Evolutionary conservation across 352 stramenopile species (phyloP).

Genomic region (Vaucheria bursata): DNA sequence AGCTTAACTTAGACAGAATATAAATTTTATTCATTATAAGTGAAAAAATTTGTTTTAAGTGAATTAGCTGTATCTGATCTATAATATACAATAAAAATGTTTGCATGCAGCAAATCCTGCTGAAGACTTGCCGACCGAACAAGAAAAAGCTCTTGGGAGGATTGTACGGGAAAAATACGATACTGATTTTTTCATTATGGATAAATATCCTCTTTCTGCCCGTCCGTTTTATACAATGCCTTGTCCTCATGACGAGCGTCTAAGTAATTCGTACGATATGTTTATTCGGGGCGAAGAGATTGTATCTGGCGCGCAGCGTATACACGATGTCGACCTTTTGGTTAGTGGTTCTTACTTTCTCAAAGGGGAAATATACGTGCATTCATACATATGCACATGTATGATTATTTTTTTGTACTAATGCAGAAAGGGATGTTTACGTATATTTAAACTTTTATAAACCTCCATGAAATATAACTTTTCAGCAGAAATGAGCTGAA

Average conservation of each 20-base stretch:
- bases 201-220: conserved; percentile 97
- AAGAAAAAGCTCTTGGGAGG: conserved; percentile 91
- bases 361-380: neutral
- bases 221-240: conserved; percentile 99
- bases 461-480: no score
- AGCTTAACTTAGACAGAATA: no score
- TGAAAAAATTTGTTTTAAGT: no score
- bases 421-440: neutral
- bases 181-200: conserved; percentile 99
- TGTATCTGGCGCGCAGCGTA: conserved; percentile 94
- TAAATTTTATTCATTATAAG: no score
- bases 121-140: conserved; percentile 79
- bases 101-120: conserved; percentile 57
- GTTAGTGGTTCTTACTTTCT: conserved; percentile 40
- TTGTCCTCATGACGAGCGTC: conserved; percentile 74
- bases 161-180: conserved; percentile 94
- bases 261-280: conserved; percentile 98
- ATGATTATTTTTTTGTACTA: neutral
- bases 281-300: conserved; percentile 98
- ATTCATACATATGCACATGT: neutral
- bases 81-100: no score
- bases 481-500: no score
- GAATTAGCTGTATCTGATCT: no score
- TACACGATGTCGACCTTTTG: conserved; percentile 91
- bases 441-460: no score